A percentile compares a stretch with the other conserved stretches of the same genome.
Evolutionary conservation across 441 rosid species (phyloP).

Genomic region (Populus hybrid): DNA sequence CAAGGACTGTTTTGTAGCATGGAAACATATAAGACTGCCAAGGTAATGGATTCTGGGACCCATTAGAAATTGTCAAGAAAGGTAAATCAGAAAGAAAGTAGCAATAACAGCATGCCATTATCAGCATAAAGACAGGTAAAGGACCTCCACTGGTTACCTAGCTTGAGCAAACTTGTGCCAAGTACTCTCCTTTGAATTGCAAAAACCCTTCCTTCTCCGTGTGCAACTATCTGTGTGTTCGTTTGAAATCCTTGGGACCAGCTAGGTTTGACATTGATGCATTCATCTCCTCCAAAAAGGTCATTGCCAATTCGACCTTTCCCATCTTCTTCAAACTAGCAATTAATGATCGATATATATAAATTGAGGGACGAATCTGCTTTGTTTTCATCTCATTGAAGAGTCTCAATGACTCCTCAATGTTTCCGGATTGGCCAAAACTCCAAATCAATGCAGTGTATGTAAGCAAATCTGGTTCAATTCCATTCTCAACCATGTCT

Average conservation of each 20-base stretch:
- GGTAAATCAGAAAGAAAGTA: neutral
- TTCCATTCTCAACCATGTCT: slow-evolving; percentile 58
- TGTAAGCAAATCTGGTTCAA: slow-evolving; percentile 73
- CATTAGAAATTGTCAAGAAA: neutral
- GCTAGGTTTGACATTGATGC: slow-evolving; percentile 48
- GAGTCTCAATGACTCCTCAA: slow-evolving; percentile 54
- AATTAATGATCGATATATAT: slow-evolving; percentile 57
- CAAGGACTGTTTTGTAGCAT: neutral
- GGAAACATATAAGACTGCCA: neutral
- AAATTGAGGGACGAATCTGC: slow-evolving; percentile 61
- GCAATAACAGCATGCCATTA: neutral
- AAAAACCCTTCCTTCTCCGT: neutral
- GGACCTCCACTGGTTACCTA: neutral
- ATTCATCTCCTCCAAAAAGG: slow-evolving; percentile 59
- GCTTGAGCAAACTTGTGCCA: neutral
- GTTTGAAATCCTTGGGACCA: slow-evolving; percentile 61
- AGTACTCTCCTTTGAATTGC: neutral
- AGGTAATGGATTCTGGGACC: neutral
- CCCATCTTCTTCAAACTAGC: slow-evolving; percentile 63
- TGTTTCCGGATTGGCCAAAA: slow-evolving; percentile 69
- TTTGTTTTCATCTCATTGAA: slow-evolving; percentile 66
- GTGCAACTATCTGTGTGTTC: slow-evolving; percentile 29
- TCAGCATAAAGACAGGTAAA: neutral
- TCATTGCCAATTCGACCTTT: slow-evolving; percentile 45
- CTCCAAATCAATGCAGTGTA: slow-evolving; percentile 70